Conservation (phyloP, 768 basidiomycete species). For the Termitomyces sp. region DNA sequence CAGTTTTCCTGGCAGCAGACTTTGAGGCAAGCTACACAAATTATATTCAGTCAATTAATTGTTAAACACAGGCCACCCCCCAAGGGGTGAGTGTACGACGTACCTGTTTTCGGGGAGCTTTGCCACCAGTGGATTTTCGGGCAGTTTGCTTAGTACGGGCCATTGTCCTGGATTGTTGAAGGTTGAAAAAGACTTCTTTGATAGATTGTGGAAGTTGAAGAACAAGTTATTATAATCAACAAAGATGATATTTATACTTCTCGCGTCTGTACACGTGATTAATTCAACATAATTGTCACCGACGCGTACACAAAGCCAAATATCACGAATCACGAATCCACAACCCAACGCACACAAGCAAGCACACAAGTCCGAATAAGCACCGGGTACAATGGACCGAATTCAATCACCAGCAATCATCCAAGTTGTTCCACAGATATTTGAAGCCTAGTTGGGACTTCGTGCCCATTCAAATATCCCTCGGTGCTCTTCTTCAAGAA, state of each 20-base stretch:
- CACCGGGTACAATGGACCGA: too few relatives aligned
- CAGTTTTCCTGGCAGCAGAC: slow-evolving; percentile 15
- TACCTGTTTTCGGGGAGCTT: slow-evolving; percentile 18
- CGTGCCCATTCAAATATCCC: too few relatives aligned
- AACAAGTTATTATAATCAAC: slow-evolving; percentile 6
- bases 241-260: slow-evolving; percentile 7
- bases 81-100: not conserved
- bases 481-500: too few relatives aligned
- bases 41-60: not conserved
- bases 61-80: not conserved
- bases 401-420: too few relatives aligned
- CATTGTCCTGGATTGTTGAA: slow-evolving; percentile 1
- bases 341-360: too few relatives aligned
- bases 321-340: too few relatives aligned
- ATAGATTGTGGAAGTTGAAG: slow-evolving; percentile 7
- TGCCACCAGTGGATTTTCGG: slow-evolving; percentile 17
- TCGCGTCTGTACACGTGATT: slow-evolving; percentile 9
- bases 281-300: slow-evolving; percentile 6
- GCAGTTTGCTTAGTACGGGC: slow-evolving; percentile 18
- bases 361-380: too few relatives aligned
- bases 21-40: slow-evolving; percentile 14
- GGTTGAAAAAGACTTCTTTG: not conserved
- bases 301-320: slow-evolving; percentile 8
- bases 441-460: too few relatives aligned
- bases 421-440: too few relatives aligned